Conservation (phyloP, 1,284 basidiomycete species). For the Afroboletus lepidellus region DNA sequence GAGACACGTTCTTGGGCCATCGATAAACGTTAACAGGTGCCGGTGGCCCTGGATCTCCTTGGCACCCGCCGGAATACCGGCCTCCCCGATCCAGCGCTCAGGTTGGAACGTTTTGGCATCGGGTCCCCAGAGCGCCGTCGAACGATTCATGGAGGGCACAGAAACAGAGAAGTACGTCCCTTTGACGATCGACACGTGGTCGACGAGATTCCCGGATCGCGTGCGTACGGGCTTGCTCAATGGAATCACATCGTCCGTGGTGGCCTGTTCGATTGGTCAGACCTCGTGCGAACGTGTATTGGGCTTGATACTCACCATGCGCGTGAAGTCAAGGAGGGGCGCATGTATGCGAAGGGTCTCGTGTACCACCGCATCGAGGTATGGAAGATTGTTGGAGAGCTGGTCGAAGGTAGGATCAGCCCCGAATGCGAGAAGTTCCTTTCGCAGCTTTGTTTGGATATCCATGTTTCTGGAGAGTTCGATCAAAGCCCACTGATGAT, state of each 20-base stretch:
- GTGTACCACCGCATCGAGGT: constrained; percentile 29
- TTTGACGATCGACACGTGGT: constrained; percentile 44
- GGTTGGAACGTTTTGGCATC: constrained; percentile 42
- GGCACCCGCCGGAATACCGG: constrained; percentile 18
- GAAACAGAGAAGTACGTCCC: constrained; percentile 44
- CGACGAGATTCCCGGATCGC: constrained; percentile 37
- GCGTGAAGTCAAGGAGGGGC: constrained; percentile 36
- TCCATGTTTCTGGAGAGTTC: constrained; percentile 26
- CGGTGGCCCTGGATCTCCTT: constrained; percentile 28
- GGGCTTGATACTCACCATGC: constrained; percentile 35
- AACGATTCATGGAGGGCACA: constrained; percentile 45
- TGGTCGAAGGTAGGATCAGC: constrained; percentile 30
- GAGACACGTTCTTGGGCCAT: constrained; percentile 33
- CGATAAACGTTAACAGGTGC: constrained; percentile 30
- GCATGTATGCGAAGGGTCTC: constrained; percentile 28
- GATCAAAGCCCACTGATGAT: constrained; percentile 31
- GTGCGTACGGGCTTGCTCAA: constrained; percentile 44
- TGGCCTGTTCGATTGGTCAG: constrained; percentile 30
- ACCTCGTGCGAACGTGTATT: neutral
- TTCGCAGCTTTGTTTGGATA: constrained; percentile 28
- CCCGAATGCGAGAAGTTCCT: constrained; percentile 25
- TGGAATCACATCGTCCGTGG: constrained; percentile 55
- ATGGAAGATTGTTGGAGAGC: constrained; percentile 26
- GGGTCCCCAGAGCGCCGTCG: constrained; percentile 46
- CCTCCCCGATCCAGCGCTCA: constrained; percentile 38